Base-by-base conservation (phyloP, 805 yeast species). In the Kodamaea restingae region DNA sequence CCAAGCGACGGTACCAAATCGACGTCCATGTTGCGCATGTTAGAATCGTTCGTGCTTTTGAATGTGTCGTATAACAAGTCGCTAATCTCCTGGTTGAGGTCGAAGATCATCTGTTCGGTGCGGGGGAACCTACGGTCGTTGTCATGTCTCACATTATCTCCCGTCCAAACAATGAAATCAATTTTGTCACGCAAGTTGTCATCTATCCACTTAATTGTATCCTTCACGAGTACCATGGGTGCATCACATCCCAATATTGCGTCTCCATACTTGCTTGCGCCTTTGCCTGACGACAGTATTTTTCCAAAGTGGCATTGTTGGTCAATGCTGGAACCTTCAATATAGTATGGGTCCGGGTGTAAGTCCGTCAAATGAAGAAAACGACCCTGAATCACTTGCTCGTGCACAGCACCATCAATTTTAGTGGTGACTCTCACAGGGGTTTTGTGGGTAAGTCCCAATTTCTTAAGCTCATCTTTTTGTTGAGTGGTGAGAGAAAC, bases 111-210 rank as follows among this genome's bases (percentile, higher is more conserved):
- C 42, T 54, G 52, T 52, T 86, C 95, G 1, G 85, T 76, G 65
- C 96, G 74, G 2, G 95, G 96, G 51, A 64, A 62, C 15, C 57
- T 55, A 54, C 95, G 67, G 60, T 86, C 95, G 51, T 81, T 84
- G 57, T 86, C 95, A 57, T 86, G 95, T 40, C 95, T 71, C 33
- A 84, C 76, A 51, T 86, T 87, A 60, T 87, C 96, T 22, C 96
- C 96, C 0, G 95, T 86, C 95, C 95, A 87, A 10, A 87, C 74
- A 9, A 87, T 81, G 60, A 87, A 87, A 57, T 87, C 96, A 35
- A 87, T 80, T 47, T 86, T 79, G 57, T 84, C 93, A 44, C 70
- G 75, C 43, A 87, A 57, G 43, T 85, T 79, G 9, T 68, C 65
- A 15, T 69, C 58, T 2, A 87, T 64, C 93, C 95, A 87, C 21